Conservation (phyloP, 805 yeast species). For the Metschnikowia aberdeeniae region DNA sequence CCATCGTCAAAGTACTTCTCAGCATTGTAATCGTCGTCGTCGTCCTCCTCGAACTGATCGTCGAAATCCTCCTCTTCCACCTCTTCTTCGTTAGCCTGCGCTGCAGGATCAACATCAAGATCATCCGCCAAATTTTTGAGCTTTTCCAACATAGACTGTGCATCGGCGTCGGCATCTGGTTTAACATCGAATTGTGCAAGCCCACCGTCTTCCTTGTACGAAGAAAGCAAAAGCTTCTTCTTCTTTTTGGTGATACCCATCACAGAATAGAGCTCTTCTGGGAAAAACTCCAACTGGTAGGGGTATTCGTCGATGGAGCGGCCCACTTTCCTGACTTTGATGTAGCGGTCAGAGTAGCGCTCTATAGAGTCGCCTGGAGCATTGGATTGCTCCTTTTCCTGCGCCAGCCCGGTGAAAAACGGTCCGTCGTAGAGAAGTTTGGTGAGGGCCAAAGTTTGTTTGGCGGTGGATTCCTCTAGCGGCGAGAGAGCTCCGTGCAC, state of each 20-base stretch:
- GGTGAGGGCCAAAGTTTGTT: conserved; percentile 52
- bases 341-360: conserved; percentile 77
- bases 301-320: conserved; percentile 77
- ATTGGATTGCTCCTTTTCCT: conserved; percentile 23
- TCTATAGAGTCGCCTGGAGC: conserved; percentile 58
- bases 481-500: conserved; percentile 55
- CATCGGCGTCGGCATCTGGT: conserved; percentile 22
- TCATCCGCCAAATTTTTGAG: conserved; percentile 42
- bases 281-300: conserved; percentile 64
- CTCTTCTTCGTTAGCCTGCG: conserved; percentile 38
- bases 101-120: conserved; percentile 38
- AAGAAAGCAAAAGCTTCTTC: conserved; percentile 45
- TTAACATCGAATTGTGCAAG: conserved; percentile 30
- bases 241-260: conserved; percentile 61
- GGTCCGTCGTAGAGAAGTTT: conserved; percentile 60
- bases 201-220: conserved; percentile 37
- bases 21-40: conserved; percentile 76
- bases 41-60: conserved; percentile 69
- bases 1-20: conserved; percentile 75
- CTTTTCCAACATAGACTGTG: conserved; percentile 39
- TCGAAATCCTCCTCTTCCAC: conserved; percentile 52
- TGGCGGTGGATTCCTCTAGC: conserved; percentile 49
- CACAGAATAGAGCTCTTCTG: conserved; percentile 68
- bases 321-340: conserved; percentile 65
- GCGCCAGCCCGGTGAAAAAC: conserved; percentile 56